phyloP scores from a whole-genome alignment of 345 rosid species.

The Passiflora organensis region DNA sequence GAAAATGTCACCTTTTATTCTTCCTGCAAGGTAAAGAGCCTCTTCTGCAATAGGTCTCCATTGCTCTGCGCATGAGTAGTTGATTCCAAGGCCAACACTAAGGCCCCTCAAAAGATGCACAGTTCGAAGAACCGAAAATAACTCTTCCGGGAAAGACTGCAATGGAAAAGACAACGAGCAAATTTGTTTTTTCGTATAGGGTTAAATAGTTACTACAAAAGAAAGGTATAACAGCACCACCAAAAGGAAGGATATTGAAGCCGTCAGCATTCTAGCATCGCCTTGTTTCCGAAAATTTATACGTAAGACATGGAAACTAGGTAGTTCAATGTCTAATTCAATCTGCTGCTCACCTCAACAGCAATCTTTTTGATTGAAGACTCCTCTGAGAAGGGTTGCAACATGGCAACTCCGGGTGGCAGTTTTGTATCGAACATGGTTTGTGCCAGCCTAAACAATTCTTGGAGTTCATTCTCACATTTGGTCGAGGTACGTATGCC shows the following conservation, averaged over 20 bases:
- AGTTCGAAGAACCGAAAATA: conserved; percentile 82
- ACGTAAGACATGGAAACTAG: not conserved
- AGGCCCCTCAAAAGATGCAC: conserved; percentile 85
- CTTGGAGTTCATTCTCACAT: conserved; percentile 61
- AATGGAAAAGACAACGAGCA: not conserved
- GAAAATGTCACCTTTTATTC: conserved; percentile 47
- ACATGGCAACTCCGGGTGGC: conserved; percentile 70
- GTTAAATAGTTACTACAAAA: not conserved
- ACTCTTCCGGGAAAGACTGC: conserved; percentile 88
- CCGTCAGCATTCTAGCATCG: too few species aligned
- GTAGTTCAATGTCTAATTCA: too few species aligned
- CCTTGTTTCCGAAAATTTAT: too few species aligned
- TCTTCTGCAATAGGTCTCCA: conserved; percentile 92
- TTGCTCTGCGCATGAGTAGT: conserved; percentile 76
- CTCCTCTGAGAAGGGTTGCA: conserved; percentile 85
- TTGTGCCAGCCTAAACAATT: conserved; percentile 67
- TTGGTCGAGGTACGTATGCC: conserved; percentile 63
- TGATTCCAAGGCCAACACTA: conserved; percentile 82
- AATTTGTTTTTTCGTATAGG: not conserved
- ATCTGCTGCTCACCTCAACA: conserved; percentile 46
- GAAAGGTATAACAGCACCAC: not conserved
- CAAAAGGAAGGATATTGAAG: too few species aligned
- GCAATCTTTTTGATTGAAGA: conserved; percentile 71
- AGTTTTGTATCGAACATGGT: conserved; percentile 83
- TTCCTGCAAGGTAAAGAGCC: conserved; percentile 61